A percentile compares a stretch with the other conserved stretches of the same genome.
Conservation (phyloP, 345 rosid species). For the Acer yangbiense region DNA sequence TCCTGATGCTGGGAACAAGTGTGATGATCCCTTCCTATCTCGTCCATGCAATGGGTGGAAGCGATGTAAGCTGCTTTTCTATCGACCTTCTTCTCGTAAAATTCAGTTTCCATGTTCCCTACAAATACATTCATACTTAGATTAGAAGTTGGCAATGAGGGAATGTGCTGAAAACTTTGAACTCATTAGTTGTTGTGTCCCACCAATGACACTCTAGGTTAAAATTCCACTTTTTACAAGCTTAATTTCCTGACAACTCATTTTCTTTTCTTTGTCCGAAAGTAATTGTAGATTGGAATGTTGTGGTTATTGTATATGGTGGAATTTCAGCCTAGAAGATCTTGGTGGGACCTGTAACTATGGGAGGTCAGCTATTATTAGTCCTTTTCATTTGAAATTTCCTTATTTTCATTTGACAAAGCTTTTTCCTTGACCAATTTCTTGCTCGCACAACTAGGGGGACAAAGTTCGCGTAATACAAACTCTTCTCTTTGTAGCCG, state of each 20-base stretch:
- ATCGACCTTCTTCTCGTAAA: constrained; percentile 1
- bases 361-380: constrained; percentile 12
- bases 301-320: constrained; percentile 6
- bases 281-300: neutral
- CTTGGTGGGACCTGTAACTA: constrained; percentile 14
- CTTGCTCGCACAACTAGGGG: constrained; percentile 47
- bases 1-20: constrained; percentile 86
- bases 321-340: constrained; percentile 25
- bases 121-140: constrained; percentile 3
- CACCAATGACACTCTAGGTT: constrained; percentile 15
- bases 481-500: constrained; percentile 85
- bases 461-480: constrained; percentile 90
- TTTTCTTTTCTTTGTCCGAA: constrained; percentile 1
- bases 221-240: constrained; percentile 4
- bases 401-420: neutral
- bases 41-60: constrained; percentile 94
- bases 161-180: constrained; percentile 10
- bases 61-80: constrained; percentile 51
- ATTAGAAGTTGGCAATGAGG: neutral
- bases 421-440: constrained; percentile 6
- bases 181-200: constrained; percentile 11
- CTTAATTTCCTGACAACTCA: neutral
- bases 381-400: neutral
- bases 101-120: constrained; percentile 3
- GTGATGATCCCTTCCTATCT: constrained; percentile 79